Conservation (phyloP, 2,329 filamentous ascomycete species). For the Alternaria sp. region DNA sequence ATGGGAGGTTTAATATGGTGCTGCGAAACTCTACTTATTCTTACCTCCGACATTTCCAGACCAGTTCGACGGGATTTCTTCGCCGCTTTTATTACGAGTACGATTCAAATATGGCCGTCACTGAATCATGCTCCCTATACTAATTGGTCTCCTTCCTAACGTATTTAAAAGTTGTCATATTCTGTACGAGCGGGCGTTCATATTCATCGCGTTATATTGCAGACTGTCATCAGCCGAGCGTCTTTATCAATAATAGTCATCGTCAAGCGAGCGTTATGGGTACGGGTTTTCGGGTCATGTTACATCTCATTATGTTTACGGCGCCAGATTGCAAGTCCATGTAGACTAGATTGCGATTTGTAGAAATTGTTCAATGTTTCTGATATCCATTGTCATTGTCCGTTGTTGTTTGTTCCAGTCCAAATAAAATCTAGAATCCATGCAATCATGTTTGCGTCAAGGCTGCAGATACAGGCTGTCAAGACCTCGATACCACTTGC, state of each 20-base stretch:
- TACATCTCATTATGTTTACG: neutral
- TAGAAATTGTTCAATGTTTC: neutral
- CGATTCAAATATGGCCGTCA: neutral
- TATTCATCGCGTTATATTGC: neutral
- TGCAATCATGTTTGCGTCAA: neutral
- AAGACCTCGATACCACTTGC: neutral
- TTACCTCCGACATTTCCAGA: neutral
- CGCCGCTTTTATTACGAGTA: neutral
- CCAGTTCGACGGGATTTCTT: neutral
- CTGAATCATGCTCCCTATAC: neutral
- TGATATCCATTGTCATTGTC: neutral
- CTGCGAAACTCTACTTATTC: too few species aligned
- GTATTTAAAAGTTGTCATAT: neutral
- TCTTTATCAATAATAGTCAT: neutral
- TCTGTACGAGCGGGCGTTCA: neutral
- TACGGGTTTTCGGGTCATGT: neutral
- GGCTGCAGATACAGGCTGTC: neutral
- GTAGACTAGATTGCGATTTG: conserved; percentile 10
- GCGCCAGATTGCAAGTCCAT: neutral
- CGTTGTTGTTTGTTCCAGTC: neutral
- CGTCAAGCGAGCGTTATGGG: neutral
- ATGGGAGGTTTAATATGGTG: conserved; percentile 14
- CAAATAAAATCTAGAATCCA: neutral
- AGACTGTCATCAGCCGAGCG: neutral
- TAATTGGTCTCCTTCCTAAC: neutral